phyloP scores from a whole-genome alignment of 192 early-diverging fungal genomes.

The Coemansia sp. region DNA sequence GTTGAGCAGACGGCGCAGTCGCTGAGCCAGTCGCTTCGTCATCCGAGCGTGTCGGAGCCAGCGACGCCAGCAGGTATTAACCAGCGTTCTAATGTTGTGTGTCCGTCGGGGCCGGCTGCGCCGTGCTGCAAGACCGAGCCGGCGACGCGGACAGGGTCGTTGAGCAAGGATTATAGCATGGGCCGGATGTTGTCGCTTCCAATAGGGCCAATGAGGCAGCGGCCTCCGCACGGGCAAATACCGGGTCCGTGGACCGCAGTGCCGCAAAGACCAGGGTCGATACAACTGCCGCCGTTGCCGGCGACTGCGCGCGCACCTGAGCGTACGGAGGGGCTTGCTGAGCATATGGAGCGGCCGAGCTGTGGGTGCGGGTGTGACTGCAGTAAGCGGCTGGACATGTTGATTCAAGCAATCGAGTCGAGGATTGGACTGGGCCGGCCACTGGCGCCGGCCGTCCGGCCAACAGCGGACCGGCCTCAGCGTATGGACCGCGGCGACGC shows the following conservation, averaged over 20 bases:
- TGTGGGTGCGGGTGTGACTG: conserved; percentile 55
- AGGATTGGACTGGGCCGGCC: conserved; percentile 30
- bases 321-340: not conserved
- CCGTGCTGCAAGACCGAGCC: conserved; percentile 16
- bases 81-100: not conserved
- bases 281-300: conserved; percentile 3
- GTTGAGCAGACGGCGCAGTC: conserved; percentile 37
- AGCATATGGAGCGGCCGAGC: conserved; percentile 17
- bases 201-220: conserved; percentile 5
- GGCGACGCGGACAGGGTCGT: not conserved
- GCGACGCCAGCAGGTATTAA: conserved; percentile 2
- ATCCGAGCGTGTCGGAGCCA: conserved; percentile 4
- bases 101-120: conserved; percentile 17
- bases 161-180: not conserved
- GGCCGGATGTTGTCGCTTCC: conserved; percentile 3
- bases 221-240: not conserved
- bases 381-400: conserved; percentile 32
- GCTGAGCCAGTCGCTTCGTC: conserved; percentile 14
- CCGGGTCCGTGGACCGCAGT: not conserved
- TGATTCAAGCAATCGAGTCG: conserved; percentile 40
- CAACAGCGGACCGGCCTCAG: not conserved
- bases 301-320: not conserved
- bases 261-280: not conserved
- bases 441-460: conserved; percentile 1
- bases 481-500: conserved; percentile 2